Conservation (phyloP, 1,139 yeast genomes). For the Tardiomyces depauwii region DNA sequence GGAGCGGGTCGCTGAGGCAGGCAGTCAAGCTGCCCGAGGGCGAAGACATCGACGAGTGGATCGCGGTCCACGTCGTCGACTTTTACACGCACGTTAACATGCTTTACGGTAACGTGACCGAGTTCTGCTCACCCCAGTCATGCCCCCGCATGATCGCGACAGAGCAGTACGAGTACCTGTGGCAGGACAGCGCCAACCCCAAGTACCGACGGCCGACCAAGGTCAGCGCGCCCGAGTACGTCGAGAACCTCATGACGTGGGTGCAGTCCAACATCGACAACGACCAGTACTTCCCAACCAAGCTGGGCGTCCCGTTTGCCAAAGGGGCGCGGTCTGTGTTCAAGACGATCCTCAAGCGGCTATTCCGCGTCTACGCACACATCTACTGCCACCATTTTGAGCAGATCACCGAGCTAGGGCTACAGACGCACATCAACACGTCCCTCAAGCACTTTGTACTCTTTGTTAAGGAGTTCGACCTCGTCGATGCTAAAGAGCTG, state of each 20-base stretch:
- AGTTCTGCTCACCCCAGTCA: slow-evolving; percentile 83
- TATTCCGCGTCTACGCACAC: slow-evolving; percentile 95
- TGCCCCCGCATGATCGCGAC: slow-evolving; percentile 98
- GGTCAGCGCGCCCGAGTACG: slow-evolving; percentile 88
- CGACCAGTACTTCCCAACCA: slow-evolving; percentile 80
- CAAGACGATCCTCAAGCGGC: slow-evolving; percentile 76
- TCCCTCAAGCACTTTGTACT: slow-evolving; percentile 88
- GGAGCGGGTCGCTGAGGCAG: slow-evolving; percentile 81
- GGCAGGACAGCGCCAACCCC: slow-evolving; percentile 61
- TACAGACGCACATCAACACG: slow-evolving; percentile 88
- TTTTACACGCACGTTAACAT: slow-evolving; percentile 93
- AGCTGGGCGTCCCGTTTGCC: slow-evolving; percentile 73
- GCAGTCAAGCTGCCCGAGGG: slow-evolving; percentile 93
- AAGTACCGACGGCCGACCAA: slow-evolving; percentile 50
- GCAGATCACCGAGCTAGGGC: slow-evolving; percentile 81
- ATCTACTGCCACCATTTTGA: slow-evolving; percentile 96
- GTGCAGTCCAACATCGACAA: slow-evolving; percentile 83
- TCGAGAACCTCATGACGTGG: slow-evolving; percentile 91
- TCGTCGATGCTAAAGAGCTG: slow-evolving; percentile 69
- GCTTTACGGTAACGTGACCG: slow-evolving; percentile 93
- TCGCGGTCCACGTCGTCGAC: slow-evolving; percentile 69
- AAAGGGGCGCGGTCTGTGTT: slow-evolving; percentile 47
- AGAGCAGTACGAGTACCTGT: slow-evolving; percentile 87
- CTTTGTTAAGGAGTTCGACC: slow-evolving; percentile 71
- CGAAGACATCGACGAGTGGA: slow-evolving; percentile 89